Percentiles rank a stretch among this genome's conserved stretches.
phyloP scores from a whole-genome alignment of 2,329 filamentous ascomycete species.

The Fusarium tricinctum region DNA sequence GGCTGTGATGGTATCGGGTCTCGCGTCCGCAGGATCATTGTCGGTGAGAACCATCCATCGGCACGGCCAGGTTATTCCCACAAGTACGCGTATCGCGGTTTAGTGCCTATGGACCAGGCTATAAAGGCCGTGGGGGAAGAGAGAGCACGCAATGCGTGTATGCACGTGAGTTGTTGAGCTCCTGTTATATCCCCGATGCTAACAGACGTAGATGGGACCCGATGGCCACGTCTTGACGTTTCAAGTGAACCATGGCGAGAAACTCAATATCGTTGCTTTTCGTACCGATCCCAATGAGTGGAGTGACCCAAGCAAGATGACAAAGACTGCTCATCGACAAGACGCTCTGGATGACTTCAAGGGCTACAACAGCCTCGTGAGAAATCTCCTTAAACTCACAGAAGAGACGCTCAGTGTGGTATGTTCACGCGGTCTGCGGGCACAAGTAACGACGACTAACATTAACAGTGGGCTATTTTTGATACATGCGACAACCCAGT shows the following conservation, averaged over 20 bases:
- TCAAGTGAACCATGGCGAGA: constrained; percentile 67
- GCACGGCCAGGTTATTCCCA: constrained; percentile 62
- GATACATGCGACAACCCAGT: constrained; percentile 61
- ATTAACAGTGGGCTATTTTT: constrained; percentile 61
- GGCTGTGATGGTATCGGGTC: constrained; percentile 77
- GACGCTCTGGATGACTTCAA: constrained; percentile 55
- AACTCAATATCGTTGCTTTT: constrained; percentile 68
- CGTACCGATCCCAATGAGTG: constrained; percentile 53
- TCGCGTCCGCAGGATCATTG: constrained; percentile 62
- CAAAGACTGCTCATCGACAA: constrained; percentile 48
- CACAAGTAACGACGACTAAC: neutral
- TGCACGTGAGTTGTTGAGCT: constrained; percentile 39
- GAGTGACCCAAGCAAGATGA: constrained; percentile 40
- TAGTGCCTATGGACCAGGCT: constrained; percentile 65
- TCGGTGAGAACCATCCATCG: constrained; percentile 58
- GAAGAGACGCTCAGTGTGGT: constrained; percentile 47
- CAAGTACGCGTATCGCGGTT: constrained; percentile 70
- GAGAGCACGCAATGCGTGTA: constrained; percentile 50
- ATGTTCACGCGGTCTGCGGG: neutral
- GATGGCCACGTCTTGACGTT: constrained; percentile 71
- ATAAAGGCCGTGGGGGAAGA: constrained; percentile 61
- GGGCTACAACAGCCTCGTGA: constrained; percentile 52
- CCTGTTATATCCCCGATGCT: fast-evolving
- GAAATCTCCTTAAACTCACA: constrained; percentile 51
- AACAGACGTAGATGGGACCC: constrained; percentile 56